These are phyloP conservation scores for Taphrina betulina DNA, from an alignment of 1,139 yeast genomes.

Conservation along the genomic window DNA sequence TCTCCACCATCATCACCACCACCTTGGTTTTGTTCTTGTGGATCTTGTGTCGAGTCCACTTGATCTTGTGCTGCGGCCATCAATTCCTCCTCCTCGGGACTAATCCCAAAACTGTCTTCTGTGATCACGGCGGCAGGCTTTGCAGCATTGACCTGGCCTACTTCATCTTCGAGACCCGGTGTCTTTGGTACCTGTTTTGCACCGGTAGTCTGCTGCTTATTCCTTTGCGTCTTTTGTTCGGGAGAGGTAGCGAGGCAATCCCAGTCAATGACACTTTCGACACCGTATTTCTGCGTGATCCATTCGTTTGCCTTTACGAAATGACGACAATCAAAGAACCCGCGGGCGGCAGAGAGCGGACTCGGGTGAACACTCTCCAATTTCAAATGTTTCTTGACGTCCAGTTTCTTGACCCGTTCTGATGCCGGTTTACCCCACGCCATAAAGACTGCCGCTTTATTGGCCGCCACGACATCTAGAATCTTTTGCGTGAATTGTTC, in stretches of 20 bases:
- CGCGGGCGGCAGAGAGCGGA: slow-evolving; percentile 84
- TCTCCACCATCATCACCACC: too few relatives aligned
- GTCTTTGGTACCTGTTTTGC: neutral
- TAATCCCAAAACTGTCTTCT: slow-evolving; percentile 15
- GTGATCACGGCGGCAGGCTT: neutral
- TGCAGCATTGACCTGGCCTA: neutral
- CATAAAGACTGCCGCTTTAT: slow-evolving; percentile 67
- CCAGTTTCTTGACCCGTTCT: slow-evolving; percentile 55
- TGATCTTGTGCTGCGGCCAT: slow-evolving; percentile 21
- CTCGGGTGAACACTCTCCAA: slow-evolving; percentile 87
- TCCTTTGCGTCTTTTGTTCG: neutral
- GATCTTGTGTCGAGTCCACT: neutral
- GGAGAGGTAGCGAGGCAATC: slow-evolving; percentile 36
- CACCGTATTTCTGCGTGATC: slow-evolving; percentile 54
- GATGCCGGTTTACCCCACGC: slow-evolving; percentile 98
- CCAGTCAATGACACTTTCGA: slow-evolving; percentile 65
- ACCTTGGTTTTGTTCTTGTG: too few relatives aligned
- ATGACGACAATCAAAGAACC: slow-evolving; percentile 72
- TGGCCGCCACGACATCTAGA: slow-evolving; percentile 53
- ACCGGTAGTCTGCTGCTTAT: neutral
- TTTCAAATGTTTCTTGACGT: slow-evolving; percentile 47
- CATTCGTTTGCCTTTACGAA: slow-evolving; percentile 72
- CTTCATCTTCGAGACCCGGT: neutral
- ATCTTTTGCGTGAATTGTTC: slow-evolving; percentile 79
- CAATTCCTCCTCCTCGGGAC: slow-evolving; percentile 14